Evolutionary conservation across 2,329 filamentous ascomycete species (phyloP), one percentile per base, ranked within the genome.

Genomic region (Decorospora gaudefroyi): DNA sequence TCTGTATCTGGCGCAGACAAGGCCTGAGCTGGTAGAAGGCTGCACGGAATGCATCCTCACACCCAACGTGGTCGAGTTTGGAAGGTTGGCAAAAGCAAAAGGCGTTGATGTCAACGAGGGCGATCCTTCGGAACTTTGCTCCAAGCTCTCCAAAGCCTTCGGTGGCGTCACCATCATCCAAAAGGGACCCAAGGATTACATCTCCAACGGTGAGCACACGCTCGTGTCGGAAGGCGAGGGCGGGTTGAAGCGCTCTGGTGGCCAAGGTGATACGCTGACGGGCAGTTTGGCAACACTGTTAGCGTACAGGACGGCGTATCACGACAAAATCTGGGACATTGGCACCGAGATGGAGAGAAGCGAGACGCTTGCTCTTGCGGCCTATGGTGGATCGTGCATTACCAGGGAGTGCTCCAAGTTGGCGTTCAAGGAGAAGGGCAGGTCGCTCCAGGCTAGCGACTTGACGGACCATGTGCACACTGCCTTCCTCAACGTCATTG

Each of bases 11-110:
- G 86, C 95, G 9, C 85, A 89, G 61, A 84, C 81, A 19, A 75
- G 85, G 35, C 91, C 90, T 0, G 84, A 84, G 22, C 74, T 97
- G 1, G 82, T 99, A 1, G 79, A 82, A 15, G 91, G 90, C 0
- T 97, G 92, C 74, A 79, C 78, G 32, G 82, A 88, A 48, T 95
- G 89, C 38, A 89, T 99, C 39, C 74, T 99, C 44, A 99, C 93
- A 28, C 93, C 93, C 1, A 99, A 99, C 54, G 87, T 96, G 0
- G 90, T 95, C 4, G 93, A 99, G 70, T 97, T 97, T 65, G 84
- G 81, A 1, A 78, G 91, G 9, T 71, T 99, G 28, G 91, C 90
- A 46, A 86, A 90, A 69, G 79, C 83, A 2, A 77, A 93, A 46
- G 82, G 83, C 3, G 75, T 96, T 40, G 80, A 90, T 47, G 76